A percentile compares a stretch with the other conserved stretches of the same genome.
Conservation (phyloP, 2,329 filamentous ascomycete species). For the Parastagonospora avenae region DNA sequence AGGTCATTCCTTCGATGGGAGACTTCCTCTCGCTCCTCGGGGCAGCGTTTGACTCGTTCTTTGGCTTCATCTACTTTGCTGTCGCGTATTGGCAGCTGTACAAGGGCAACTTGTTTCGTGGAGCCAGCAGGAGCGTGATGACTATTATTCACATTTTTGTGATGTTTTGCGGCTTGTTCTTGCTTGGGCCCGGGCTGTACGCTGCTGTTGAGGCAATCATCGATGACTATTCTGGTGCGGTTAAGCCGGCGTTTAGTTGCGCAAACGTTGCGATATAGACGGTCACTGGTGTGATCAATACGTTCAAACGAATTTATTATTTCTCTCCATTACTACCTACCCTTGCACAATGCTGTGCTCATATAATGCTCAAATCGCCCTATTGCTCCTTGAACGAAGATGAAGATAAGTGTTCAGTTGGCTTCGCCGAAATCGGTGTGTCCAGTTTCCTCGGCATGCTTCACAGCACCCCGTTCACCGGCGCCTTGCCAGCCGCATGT, state of each 20-base stretch:
- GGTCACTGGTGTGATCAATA: neutral
- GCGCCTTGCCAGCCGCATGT: slow-evolving; percentile 71
- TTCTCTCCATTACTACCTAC: neutral
- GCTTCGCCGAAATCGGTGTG: slow-evolving; percentile 44
- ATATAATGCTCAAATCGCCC: neutral
- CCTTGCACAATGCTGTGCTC: neutral
- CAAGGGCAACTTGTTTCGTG: slow-evolving; percentile 60
- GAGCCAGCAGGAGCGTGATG: slow-evolving; percentile 46
- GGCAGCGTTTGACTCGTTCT: slow-evolving; percentile 86
- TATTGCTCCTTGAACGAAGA: too few species aligned
- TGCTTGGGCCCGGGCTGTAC: slow-evolving; percentile 59
- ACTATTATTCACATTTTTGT: slow-evolving; percentile 54
- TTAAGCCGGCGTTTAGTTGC: slow-evolving; percentile 57
- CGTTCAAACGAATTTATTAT: neutral
- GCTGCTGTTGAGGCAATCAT: slow-evolving; percentile 60
- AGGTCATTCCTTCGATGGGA: slow-evolving; percentile 90
- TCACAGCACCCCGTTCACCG: slow-evolving; percentile 66
- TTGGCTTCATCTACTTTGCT: slow-evolving; percentile 93
- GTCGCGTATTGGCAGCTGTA: slow-evolving; percentile 79
- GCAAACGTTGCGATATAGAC: slow-evolving; percentile 55
- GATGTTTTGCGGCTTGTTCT: slow-evolving; percentile 54
- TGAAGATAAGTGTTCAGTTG: slow-evolving; percentile 6
- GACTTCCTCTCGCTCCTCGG: slow-evolving; percentile 73
- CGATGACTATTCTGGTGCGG: slow-evolving; percentile 53
- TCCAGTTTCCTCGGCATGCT: slow-evolving; percentile 66